Percentiles rank a stretch among this genome's conserved stretches.
phyloP scores from a whole-genome alignment of 2,329 filamentous ascomycete species.

The Elsinoe perseae region DNA sequence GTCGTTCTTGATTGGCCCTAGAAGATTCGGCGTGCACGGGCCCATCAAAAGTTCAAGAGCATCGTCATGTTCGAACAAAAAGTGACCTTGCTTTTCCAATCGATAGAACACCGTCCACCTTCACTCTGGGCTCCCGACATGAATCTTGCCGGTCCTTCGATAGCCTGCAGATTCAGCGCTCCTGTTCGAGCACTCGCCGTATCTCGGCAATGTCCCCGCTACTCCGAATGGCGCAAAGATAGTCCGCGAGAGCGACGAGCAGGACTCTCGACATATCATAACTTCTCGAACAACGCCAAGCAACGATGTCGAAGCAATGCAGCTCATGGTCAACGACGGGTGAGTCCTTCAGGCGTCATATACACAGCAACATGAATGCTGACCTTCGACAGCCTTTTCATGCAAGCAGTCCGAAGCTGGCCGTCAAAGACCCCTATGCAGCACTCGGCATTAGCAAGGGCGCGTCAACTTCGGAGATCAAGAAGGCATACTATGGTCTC shows the following conservation, averaged over 20 bases:
- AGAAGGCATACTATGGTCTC: slow-evolving; percentile 95
- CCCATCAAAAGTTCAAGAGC: slow-evolving; percentile 5
- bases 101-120: not conserved
- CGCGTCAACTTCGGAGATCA: slow-evolving; percentile 81
- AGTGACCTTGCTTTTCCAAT: not conserved
- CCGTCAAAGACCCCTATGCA: slow-evolving; percentile 72
- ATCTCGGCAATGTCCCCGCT: slow-evolving; percentile 1
- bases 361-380: too few relatives aligned
- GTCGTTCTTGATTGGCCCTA: slow-evolving; percentile 12
- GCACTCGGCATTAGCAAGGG: slow-evolving; percentile 75
- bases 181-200: slow-evolving; percentile 4
- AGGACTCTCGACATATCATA: not conserved
- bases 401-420: slow-evolving; percentile 46
- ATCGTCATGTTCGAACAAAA: not conserved
- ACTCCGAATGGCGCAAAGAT: not conserved
- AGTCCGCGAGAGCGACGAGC: not conserved
- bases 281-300: not conserved
- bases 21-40: slow-evolving; percentile 14
- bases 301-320: not conserved
- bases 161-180: slow-evolving; percentile 1
- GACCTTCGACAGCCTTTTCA: slow-evolving; percentile 48
- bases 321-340: not conserved
- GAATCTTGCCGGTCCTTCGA: not conserved
- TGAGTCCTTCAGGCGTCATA: too few relatives aligned
- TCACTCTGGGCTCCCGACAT: not conserved